Evolutionary conservation across 495 filamentous ascomycete species (phyloP).

Genomic region (Lasiosphaeria ovina): DNA sequence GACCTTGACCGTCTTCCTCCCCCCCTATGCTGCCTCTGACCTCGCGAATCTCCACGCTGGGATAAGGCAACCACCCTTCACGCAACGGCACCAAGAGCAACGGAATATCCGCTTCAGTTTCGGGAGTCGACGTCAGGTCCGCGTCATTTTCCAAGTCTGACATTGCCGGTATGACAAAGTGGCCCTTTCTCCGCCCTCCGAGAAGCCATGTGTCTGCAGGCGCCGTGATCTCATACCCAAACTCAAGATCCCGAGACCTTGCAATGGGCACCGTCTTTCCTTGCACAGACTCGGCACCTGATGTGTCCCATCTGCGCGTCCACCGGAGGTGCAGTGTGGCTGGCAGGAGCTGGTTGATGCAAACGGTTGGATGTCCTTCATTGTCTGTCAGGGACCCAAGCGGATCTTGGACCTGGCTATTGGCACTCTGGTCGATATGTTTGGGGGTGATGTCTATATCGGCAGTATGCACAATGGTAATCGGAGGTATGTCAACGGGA

Average conservation of each 20-base stretch:
- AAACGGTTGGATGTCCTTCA: constrained; percentile 42
- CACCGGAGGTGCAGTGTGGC: constrained; percentile 71
- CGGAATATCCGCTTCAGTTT: constrained; percentile 50
- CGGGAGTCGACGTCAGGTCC: constrained; percentile 42
- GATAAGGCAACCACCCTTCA: constrained; percentile 72
- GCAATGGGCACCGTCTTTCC: constrained; percentile 28
- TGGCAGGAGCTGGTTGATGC: constrained; percentile 66
- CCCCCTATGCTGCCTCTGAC: constrained; percentile 31
- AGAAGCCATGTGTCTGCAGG: constrained; percentile 78
- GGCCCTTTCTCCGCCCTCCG: constrained; percentile 73
- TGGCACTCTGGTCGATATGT: constrained; percentile 78
- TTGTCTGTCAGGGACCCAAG: constrained; percentile 32
- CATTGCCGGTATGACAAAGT: constrained; percentile 61
- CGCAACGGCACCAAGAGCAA: constrained; percentile 76
- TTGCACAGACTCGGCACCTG: neutral
- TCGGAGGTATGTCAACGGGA: constrained; percentile 80
- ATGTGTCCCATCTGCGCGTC: constrained; percentile 74
- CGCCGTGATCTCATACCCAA: constrained; percentile 79
- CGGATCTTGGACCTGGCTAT: constrained; percentile 56
- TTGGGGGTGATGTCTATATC: constrained; percentile 82
- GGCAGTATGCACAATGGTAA: constrained; percentile 81
- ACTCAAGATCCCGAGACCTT: constrained; percentile 60
- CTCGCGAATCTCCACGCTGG: constrained; percentile 71
- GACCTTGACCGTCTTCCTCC: constrained; percentile 9
- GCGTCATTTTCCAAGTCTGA: constrained; percentile 31